Evolutionary conservation across 305 asterid species (phyloP).

Genomic region (Solanum chacoense): DNA sequence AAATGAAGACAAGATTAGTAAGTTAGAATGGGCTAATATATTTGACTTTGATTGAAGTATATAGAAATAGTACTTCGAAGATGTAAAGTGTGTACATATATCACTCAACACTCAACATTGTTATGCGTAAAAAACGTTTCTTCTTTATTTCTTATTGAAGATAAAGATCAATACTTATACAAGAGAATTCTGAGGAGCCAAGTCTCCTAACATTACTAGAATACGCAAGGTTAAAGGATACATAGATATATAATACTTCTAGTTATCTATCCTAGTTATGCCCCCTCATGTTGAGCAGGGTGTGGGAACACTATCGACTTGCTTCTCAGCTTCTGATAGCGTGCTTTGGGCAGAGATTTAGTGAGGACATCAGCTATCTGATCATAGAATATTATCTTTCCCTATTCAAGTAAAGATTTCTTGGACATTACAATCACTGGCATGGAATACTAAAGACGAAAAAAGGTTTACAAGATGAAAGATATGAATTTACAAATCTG

Average conservation of each 20-base stretch:
- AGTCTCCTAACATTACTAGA: neutral
- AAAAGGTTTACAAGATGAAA: neutral
- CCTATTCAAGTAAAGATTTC: neutral
- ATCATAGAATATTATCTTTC: neutral
- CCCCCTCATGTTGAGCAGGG: neutral
- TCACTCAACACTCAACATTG: neutral
- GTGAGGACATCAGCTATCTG: neutral
- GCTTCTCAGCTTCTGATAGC: neutral
- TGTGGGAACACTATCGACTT: neutral
- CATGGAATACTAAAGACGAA: neutral
- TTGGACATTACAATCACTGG: neutral
- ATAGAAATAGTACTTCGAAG: neutral
- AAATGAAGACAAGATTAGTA: neutral
- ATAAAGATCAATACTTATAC: no score
- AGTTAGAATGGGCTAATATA: neutral
- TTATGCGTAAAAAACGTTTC: neutral
- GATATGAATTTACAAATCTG: constrained; percentile 31
- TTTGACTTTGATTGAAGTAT: neutral
- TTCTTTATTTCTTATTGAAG: no score
- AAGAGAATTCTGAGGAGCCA: neutral
- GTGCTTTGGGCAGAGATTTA: neutral
- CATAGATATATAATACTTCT: neutral
- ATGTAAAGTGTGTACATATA: neutral
- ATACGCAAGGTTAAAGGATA: no score
- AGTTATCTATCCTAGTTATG: neutral